Base-by-base conservation (phyloP, 2,329 filamentous ascomycete genomes). In the Verruconis gallopava region DNA sequence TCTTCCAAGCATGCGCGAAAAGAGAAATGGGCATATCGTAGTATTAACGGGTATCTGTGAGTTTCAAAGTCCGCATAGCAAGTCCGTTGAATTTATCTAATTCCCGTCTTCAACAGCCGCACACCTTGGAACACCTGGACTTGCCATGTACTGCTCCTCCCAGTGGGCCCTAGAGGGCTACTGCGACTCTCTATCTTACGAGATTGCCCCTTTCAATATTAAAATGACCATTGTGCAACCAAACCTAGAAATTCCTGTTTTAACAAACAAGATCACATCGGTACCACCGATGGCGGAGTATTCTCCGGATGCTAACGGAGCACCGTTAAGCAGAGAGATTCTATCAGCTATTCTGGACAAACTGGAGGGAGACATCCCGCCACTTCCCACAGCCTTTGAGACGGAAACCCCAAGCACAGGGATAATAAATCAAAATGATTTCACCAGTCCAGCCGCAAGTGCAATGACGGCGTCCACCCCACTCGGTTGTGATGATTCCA, bases 81-180 rank as follows among this genome's bases (percentile, higher is more conserved):
- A 14, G 5, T 9, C 3, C 28, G 15, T 21, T 21, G 14, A 6
- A 43, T 20, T 44, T 41, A 18, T 22, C 30, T 43, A n/a, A 58
- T 43, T 4, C 1, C 39, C n/a, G n/a, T n/a, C n/a, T 1, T 4
- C 5, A 37, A 4, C 45, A 72, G 69, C 85, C 28, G 88, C 85
- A 3, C 89, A 95, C 60, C 80, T 96, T 46, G 89, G 88, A 25
- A 95, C 88, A 0, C 91, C 91, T 0, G 86, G 88, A 2, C 75
- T 96, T 64, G 75, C 85, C 43, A 83, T 93, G 68, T 91, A 93
- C 59, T 91, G 86, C 49, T 85, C 89, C 14, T 83, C 86, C 12
- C 88, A 86, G 28, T 95, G 89, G 86, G 91, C 86, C 1, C 73
- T 95, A 25, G 91, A 96, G 63, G 91, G 89, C 14, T 95, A 91